phyloP scores from a whole-genome alignment of 1,139 yeast species.

The Taphrina confusa region DNA sequence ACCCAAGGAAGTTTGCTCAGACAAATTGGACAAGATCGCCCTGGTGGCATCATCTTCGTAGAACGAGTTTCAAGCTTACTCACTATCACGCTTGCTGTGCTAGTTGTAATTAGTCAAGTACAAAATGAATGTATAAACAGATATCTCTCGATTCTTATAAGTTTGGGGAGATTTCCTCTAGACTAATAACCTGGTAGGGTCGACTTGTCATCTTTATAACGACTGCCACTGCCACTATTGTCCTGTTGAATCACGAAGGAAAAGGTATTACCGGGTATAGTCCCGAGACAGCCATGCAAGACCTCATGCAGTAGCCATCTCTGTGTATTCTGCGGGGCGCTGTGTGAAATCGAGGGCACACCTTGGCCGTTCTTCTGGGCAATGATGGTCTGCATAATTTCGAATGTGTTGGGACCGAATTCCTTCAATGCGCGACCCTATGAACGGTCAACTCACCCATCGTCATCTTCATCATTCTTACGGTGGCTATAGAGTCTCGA shows the following conservation, averaged over 20 bases:
- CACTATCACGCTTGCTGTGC: no score
- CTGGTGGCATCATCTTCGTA: no score
- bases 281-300: conserved; percentile 20
- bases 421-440: conserved; percentile 22
- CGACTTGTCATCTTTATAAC: background rate
- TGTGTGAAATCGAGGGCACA: background rate
- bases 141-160: no score
- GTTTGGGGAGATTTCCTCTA: no score
- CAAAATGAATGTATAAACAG: no score
- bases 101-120: no score
- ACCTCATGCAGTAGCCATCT: conserved; percentile 20
- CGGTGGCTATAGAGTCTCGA: conserved; percentile 13
- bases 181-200: conserved; percentile 6
- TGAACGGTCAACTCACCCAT: background rate
- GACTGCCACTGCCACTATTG: background rate
- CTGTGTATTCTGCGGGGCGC: background rate
- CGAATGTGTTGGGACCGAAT: conserved; percentile 13
- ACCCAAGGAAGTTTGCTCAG: no score
- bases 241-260: conserved; percentile 13
- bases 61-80: no score
- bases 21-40: no score
- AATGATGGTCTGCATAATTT: conserved; percentile 14
- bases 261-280: conserved; percentile 2
- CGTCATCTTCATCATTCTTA: background rate
- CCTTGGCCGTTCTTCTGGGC: conserved; percentile 3